These are phyloP conservation scores for Epichloe scottii DNA, from an alignment of 2,329 filamentous ascomycete species.

Conservation along the genomic window DNA sequence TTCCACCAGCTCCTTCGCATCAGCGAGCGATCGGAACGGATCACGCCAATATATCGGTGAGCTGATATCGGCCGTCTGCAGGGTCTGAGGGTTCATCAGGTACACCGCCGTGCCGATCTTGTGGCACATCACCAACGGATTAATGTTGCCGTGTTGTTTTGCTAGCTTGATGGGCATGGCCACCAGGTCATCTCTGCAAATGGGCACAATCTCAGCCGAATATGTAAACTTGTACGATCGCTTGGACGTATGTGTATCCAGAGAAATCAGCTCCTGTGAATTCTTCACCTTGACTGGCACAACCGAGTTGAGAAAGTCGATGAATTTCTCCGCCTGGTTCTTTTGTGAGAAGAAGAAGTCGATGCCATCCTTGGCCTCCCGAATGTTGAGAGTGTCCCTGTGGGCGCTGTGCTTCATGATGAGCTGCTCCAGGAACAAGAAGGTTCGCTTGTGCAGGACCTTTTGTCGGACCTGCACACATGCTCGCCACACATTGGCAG, in stretches of 20 bases:
- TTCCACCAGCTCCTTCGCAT: slow-evolving; percentile 74
- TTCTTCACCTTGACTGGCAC: slow-evolving; percentile 69
- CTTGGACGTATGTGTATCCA: slow-evolving; percentile 80
- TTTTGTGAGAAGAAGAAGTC: slow-evolving; percentile 88
- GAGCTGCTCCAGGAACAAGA: slow-evolving; percentile 70
- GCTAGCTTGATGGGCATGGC: slow-evolving; percentile 82
- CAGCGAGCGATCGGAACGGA: slow-evolving; percentile 73
- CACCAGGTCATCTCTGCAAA: slow-evolving; percentile 97
- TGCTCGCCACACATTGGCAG: slow-evolving; percentile 89
- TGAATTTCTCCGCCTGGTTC: slow-evolving; percentile 85
- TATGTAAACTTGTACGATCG: slow-evolving; percentile 94
- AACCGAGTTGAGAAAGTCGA: slow-evolving; percentile 79
- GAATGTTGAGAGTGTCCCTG: slow-evolving; percentile 93
- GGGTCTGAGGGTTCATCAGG: slow-evolving; percentile 77
- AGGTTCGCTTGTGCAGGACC: slow-evolving; percentile 80
- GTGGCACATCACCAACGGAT: slow-evolving; percentile 74
- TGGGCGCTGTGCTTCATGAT: slow-evolving; percentile 91
- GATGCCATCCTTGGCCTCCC: slow-evolving; percentile 87
- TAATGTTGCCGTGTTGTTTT: slow-evolving; percentile 77
- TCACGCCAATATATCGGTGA: slow-evolving; percentile 79
- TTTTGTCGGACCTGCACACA: slow-evolving; percentile 93
- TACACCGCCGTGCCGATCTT: slow-evolving; percentile 83
- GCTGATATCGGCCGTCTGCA: slow-evolving; percentile 80
- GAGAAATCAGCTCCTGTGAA: slow-evolving; percentile 73
- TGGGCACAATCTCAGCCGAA: slow-evolving; percentile 78